These are phyloP conservation scores for Phytopythium boreale DNA, from an alignment of 352 stramenopile species.

Conservation along the genomic window DNA sequence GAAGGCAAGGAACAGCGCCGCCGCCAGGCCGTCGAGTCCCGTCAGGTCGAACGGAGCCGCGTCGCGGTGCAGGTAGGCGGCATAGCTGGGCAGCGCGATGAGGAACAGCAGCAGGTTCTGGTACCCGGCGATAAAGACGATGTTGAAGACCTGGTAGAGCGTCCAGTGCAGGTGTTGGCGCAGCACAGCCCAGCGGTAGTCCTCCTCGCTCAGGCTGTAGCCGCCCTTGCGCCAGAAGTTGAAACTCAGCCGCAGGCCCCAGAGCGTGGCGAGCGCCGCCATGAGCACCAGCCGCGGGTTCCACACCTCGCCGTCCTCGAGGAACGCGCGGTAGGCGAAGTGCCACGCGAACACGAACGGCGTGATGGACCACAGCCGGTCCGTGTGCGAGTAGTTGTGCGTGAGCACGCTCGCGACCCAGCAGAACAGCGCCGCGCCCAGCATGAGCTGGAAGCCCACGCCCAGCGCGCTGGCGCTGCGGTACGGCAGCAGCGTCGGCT, in stretches of 20 bases:
- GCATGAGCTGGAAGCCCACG: conserved; percentile 41
- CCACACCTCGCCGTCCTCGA: conserved; percentile 50
- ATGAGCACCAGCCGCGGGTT: conserved; percentile 72
- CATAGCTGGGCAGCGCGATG: conserved; percentile 72
- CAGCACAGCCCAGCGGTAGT: conserved; percentile 91
- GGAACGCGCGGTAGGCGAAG: conserved; percentile 52
- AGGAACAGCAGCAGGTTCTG: conserved; percentile 87
- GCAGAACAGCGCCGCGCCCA: conserved; percentile 39
- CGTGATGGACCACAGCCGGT: conserved; percentile 92
- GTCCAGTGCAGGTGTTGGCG: conserved; percentile 76
- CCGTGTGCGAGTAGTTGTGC: conserved; percentile 90
- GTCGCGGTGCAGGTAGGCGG: conserved; percentile 44
- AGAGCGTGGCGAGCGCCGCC: conserved; percentile 77
- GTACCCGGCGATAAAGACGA: conserved; percentile 90
- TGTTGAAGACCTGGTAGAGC: conserved; percentile 89
- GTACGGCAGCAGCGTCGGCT: conserved; percentile 36
- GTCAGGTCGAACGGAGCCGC: conserved; percentile 44
- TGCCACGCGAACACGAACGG: conserved; percentile 87
- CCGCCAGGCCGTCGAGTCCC: conserved; percentile 50
- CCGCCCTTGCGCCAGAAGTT: conserved; percentile 92
- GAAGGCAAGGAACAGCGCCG: conserved; percentile 60
- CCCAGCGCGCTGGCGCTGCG: conserved; percentile 31
- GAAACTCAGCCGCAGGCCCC: conserved; percentile 85
- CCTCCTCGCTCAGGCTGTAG: conserved; percentile 87
- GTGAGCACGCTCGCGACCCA: conserved; percentile 69